Conservation (phyloP, 148 eudicot species). For the Cornus controversa region DNA sequence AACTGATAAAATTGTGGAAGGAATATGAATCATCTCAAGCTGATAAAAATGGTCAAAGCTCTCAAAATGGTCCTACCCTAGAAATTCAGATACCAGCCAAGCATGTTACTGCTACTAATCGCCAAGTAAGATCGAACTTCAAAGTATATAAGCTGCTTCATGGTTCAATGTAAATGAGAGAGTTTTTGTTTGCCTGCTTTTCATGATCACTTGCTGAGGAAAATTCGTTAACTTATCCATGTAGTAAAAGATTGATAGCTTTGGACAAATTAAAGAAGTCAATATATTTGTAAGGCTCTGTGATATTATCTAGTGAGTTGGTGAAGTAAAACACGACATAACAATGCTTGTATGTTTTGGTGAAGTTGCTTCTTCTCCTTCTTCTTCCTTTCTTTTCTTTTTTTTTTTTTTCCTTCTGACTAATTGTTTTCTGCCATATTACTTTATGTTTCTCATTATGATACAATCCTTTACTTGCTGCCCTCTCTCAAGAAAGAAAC, state of each 20-base stretch:
- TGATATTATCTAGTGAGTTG: background rate
- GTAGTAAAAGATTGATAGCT: background rate
- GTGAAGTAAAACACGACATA: too few relatives aligned
- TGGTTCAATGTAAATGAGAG: background rate
- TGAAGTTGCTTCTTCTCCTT: too few relatives aligned
- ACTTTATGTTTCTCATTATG: too few relatives aligned
- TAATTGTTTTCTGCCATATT: too few relatives aligned
- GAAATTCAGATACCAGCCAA: slow-evolving; percentile 90
- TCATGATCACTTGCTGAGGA: background rate
- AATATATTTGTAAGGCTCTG: background rate
- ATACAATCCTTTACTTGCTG: too few relatives aligned
- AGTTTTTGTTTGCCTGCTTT: background rate
- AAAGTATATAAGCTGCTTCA: background rate
- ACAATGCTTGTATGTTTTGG: too few relatives aligned
- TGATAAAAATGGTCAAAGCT: slow-evolving; percentile 52
- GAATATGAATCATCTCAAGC: slow-evolving; percentile 62
- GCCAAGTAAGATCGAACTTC: slow-evolving; percentile 58
- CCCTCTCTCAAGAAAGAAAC: too few relatives aligned
- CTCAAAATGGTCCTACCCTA: slow-evolving; percentile 67
- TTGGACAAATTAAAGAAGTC: background rate
- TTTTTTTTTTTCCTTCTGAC: too few relatives aligned
- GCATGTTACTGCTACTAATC: slow-evolving; percentile 92
- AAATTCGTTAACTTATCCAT: background rate
- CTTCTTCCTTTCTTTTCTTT: too few relatives aligned
- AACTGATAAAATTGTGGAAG: slow-evolving; percentile 77